phyloP scores from a whole-genome alignment of 345 rosid genomes.

The Acer campestre region DNA sequence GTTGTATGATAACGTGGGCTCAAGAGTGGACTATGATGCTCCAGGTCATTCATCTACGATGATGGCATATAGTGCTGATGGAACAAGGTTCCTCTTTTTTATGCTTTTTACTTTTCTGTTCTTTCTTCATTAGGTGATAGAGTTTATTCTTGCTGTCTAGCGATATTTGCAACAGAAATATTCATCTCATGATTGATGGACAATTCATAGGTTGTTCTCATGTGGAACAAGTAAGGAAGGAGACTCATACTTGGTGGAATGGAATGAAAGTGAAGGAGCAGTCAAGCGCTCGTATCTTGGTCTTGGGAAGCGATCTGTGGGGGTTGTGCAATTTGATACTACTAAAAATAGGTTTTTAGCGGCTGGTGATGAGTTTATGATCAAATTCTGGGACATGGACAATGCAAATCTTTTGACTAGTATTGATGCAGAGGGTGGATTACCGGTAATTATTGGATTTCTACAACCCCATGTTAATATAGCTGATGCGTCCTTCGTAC shows the following conservation, averaged over 20 bases:
- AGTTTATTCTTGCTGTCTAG: conserved; percentile 11
- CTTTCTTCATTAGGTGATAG: conserved; percentile 7
- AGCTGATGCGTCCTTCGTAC: conserved; percentile 10
- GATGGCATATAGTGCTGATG: conserved; percentile 86
- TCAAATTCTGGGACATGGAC: conserved; percentile 92
- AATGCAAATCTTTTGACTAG: conserved; percentile 53
- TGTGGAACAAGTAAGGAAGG: conserved; percentile 87
- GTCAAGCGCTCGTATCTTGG: conserved; percentile 65
- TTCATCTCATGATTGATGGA: conserved; percentile 19
- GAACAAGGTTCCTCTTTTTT: conserved; percentile 56
- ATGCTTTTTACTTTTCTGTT: conserved; percentile 11
- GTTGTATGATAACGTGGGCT: conserved; percentile 71
- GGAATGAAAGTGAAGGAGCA: conserved; percentile 90
- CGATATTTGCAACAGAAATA: conserved; percentile 4
- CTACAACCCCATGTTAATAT: conserved; percentile 1
- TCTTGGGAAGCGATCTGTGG: conserved; percentile 68
- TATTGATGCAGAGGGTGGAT: conserved; percentile 79
- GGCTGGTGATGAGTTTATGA: conserved; percentile 77
- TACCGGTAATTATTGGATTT: conserved; percentile 51
- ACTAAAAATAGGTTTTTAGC: conserved; percentile 79
- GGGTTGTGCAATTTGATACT: conserved; percentile 84
- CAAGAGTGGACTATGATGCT: conserved; percentile 84
- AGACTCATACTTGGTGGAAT: conserved; percentile 78
- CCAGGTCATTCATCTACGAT: conserved; percentile 72
- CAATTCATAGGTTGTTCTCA: conserved; percentile 60